A percentile compares a stretch with the other conserved stretches of the same genome.
Conservation (phyloP, 1,284 basidiomycete species). For the Ustilago esculenta region DNA sequence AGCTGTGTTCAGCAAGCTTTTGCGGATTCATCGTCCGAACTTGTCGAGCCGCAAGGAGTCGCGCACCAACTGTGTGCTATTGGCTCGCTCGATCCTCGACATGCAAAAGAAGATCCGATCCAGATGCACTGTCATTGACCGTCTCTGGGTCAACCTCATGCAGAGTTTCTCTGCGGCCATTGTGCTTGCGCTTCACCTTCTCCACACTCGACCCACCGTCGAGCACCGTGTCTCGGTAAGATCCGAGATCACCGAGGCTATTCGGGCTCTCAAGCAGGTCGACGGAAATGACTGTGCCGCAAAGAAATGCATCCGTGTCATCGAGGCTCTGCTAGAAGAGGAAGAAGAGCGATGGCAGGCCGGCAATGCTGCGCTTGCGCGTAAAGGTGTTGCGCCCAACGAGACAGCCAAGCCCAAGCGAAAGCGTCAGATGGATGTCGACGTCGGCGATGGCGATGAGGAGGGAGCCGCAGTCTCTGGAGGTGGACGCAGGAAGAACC, state of each 20-base stretch:
- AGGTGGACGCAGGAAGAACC: slow-evolving; percentile 45
- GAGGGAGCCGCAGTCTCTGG: slow-evolving; percentile 8
- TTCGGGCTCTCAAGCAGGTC: slow-evolving; percentile 57
- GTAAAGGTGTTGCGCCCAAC: slow-evolving; percentile 10
- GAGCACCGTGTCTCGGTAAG: slow-evolving; percentile 53
- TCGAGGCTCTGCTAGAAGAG: slow-evolving; percentile 62
- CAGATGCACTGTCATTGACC: slow-evolving; percentile 56
- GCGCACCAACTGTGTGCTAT: slow-evolving; percentile 57
- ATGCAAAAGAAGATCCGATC: slow-evolving; percentile 61
- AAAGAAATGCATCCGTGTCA: slow-evolving; percentile 57
- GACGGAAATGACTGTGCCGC: slow-evolving; percentile 43
- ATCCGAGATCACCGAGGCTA: slow-evolving; percentile 59
- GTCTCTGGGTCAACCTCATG: slow-evolving; percentile 59
- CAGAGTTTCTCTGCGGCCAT: slow-evolving; percentile 61
- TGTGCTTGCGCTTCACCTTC: slow-evolving; percentile 61
- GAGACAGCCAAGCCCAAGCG: slow-evolving; percentile 44
- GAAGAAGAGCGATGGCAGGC: slow-evolving; percentile 60
- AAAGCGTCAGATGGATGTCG: slow-evolving; percentile 38
- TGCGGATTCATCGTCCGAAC: slow-evolving; percentile 57
- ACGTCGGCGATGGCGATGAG: slow-evolving; percentile 21
- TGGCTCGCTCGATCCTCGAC: slow-evolving; percentile 60
- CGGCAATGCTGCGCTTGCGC: slow-evolving; percentile 30
- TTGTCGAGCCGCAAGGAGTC: slow-evolving; percentile 51
- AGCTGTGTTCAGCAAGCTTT: slow-evolving; percentile 59
- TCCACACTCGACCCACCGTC: slow-evolving; percentile 48